Base-by-base conservation (phyloP, 192 early-diverging fungal genomes). In the Gamsiella multidivaricata region DNA sequence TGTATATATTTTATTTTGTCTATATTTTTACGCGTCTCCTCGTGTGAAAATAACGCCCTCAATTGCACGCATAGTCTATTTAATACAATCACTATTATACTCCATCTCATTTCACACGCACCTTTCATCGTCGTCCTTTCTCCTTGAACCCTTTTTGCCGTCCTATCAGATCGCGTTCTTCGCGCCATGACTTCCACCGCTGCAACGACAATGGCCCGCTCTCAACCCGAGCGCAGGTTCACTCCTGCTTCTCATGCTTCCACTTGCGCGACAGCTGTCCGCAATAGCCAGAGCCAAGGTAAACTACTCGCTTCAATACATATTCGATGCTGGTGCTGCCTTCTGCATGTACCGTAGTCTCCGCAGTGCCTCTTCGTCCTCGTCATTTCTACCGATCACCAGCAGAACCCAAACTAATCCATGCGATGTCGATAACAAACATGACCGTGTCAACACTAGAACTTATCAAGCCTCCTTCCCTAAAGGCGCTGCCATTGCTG, bases 141-240 rank as follows among this genome's bases (percentile, higher is more conserved):
- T 18, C 45, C 23, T 32, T 32, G 39, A 58, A 39, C 5, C 41
- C 39, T 28, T 55, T 25, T 53, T 36, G 36, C 28, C 43, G 11
- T 42, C 39, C 65, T 51, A 32, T 49, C 55, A 57, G 23, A 7
- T 29, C 51, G 25, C 52, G 22, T 17, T 45, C 18, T 46, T 41
- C 52, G 18, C 37, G 22, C 23, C 52, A 70, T 56, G 64, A 41
- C 64, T 45, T 55, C 2, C 17, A 28, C 41, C 46, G 8, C 39
- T 32, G 64, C 42, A 66, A 46, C 22, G 8, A 31, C 28, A 66
- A 18, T 22, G 53, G 64, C 23, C 14, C 52, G 55, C 11, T 31
- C 11, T 59, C 31, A 29, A 33, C 43, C 53, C 66, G 33, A 50
- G n/a, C 43, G 32, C 17, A 7, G 20, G 26, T 15, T 31, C 20